These are phyloP conservation scores for Elsinoe necatrix DNA, from an alignment of 2,329 filamentous ascomycete genomes.

Conservation along the genomic window DNA sequence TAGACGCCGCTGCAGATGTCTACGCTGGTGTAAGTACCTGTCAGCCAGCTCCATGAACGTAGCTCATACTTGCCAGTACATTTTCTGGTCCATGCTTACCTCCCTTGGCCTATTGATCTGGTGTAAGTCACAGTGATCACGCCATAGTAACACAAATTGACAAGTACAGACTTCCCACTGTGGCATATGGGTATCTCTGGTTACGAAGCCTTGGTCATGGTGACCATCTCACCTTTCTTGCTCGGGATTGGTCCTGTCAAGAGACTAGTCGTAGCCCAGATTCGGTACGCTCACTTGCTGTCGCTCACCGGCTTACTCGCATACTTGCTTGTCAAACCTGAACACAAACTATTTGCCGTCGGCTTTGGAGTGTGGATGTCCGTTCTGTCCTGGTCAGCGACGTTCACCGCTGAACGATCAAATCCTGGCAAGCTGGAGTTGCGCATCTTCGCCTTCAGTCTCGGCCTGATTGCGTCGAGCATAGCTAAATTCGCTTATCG, in stretches of 20 bases:
- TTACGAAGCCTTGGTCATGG: conserved; percentile 84
- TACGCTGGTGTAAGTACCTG: conserved; percentile 69
- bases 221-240: conserved; percentile 70
- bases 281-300: conserved; percentile 60
- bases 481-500: conserved; percentile 86
- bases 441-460: conserved; percentile 68
- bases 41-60: not conserved
- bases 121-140: conserved; percentile 55
- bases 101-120: conserved; percentile 82
- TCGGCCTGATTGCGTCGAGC: conserved; percentile 77
- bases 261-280: conserved; percentile 57
- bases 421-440: conserved; percentile 71
- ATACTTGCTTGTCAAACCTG: conserved; percentile 66
- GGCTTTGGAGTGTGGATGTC: conserved; percentile 72
- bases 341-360: conserved; percentile 68
- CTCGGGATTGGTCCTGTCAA: conserved; percentile 64
- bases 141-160: not conserved
- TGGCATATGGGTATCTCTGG: conserved; percentile 99
- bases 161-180: conserved; percentile 68
- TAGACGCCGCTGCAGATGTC: conserved; percentile 79
- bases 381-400: conserved; percentile 76
- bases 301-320: conserved; percentile 78
- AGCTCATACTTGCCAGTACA: conserved; percentile 51
- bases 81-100: conserved; percentile 93
- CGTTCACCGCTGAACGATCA: conserved; percentile 67